Evolutionary conservation across 305 asterid genomes (phyloP), one percentile per base, ranked within the genome.

Genomic region (Rubia occidens): DNA sequence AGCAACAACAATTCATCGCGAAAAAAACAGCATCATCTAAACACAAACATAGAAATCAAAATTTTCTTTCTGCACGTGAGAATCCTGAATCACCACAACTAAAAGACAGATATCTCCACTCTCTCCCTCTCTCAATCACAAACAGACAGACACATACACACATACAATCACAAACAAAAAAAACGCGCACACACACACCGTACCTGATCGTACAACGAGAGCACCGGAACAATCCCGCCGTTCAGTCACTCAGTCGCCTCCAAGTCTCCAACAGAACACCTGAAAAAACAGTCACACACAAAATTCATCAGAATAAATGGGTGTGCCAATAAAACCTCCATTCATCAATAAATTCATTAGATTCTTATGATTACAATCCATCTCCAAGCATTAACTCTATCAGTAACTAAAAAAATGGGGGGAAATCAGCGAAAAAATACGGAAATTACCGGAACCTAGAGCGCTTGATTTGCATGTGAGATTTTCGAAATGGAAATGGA

Each of bases 1-100:
- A 26, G 10, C 47, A 8, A 32, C 35, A 6, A 42, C 26, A 39
- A 26, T 37, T 47, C 35, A 47, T 60, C 26, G 45, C 8, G 43
- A 60, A 26, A 14, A 0, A 59, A 47, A 8, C 40, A 29, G 8
- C 8, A 17, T 15, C 0, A n/a, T 8, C 1, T 3, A 10, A 6
- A 2, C 4, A 15, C n/a, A 18, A 65, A 17, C 14, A 29, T 11
- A 53, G 37, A 45, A 42, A 11, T 7, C 51, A 63, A 3, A 20
- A 45, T 13, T 26, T 63, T 20, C 37, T 14, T 42, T 71, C 21
- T 45, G 71, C 76, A 58, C 58, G 67, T 44, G 56, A 18, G 7
- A 66, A 37, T 14, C 6, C 39, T 35, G 39, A 3, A 35, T 35
- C 39, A 35, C 6, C 21, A 65, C n/a, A 18, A 13, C 17, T 1